Percentiles rank a stretch among this genome's conserved stretches.
Evolutionary conservation across 2,329 filamentous ascomycete genomes (phyloP).

Genomic region (Fusarium tupiense): DNA sequence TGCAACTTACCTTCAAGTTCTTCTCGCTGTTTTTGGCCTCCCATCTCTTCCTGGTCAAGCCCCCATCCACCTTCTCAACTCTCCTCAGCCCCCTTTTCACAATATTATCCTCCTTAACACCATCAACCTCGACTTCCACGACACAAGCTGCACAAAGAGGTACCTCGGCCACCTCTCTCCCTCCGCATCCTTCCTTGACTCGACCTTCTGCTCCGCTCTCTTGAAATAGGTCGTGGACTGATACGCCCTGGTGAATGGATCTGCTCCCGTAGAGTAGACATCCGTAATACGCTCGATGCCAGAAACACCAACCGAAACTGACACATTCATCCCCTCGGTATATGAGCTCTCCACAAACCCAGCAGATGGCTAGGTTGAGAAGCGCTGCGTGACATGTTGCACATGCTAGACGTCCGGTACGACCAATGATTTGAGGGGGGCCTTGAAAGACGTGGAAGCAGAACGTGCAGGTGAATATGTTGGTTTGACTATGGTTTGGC

Average conservation of each 20-base stretch:
- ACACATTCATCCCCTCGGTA: slow-evolving; percentile 64
- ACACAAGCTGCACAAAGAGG: slow-evolving; percentile 62
- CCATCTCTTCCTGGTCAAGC: slow-evolving; percentile 57
- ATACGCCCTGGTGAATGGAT: slow-evolving; percentile 49
- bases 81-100: slow-evolving; percentile 55
- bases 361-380: slow-evolving; percentile 65
- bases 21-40: slow-evolving; percentile 44
- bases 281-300: slow-evolving; percentile 66
- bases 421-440: slow-evolving; percentile 55
- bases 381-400: slow-evolving; percentile 57
- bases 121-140: slow-evolving; percentile 52
- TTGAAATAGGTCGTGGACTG: slow-evolving; percentile 49
- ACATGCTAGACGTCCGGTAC: slow-evolving; percentile 60
- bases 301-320: slow-evolving; percentile 70
- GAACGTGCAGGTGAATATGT: slow-evolving; percentile 64
- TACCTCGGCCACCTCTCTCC: slow-evolving; percentile 56
- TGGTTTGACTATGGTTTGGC: slow-evolving; percentile 7
- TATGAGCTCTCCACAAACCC: slow-evolving; percentile 66
- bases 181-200: slow-evolving; percentile 4
- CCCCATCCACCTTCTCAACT: slow-evolving; percentile 57
- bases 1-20: slow-evolving; percentile 1
- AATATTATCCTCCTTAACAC: slow-evolving; percentile 44
- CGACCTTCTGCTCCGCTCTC: slow-evolving; percentile 4
- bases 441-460: slow-evolving; percentile 57
- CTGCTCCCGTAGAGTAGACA: slow-evolving; percentile 62